Conservation (phyloP, 768 basidiomycete genomes). For the Leccinum arenicola region DNA sequence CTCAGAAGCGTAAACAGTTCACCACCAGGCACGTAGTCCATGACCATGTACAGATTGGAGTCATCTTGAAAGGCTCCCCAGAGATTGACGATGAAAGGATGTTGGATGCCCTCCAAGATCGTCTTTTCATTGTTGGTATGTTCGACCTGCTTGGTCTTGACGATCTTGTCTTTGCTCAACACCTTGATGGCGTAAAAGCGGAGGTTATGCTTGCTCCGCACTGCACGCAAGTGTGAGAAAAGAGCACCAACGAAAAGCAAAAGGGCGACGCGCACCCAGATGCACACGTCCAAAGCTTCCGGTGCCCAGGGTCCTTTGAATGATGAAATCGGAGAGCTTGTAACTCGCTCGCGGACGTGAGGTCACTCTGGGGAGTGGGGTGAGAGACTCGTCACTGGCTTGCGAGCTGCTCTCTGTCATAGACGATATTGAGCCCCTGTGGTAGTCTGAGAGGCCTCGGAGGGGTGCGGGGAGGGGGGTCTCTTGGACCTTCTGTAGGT, state of each 20-base stretch:
- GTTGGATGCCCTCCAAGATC: constrained; percentile 82
- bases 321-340: constrained; percentile 71
- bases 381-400: constrained; percentile 35
- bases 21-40: constrained; percentile 95
- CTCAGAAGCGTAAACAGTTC: constrained; percentile 93
- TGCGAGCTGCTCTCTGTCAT: constrained; percentile 47
- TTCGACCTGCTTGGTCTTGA: constrained; percentile 90
- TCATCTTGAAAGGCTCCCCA: constrained; percentile 96
- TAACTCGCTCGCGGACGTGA: constrained; percentile 64
- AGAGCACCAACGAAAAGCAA: neutral
- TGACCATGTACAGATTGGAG: constrained; percentile 95
- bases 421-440: constrained; percentile 68
- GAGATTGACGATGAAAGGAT: constrained; percentile 93
- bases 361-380: constrained; percentile 33
- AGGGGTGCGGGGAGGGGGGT: constrained; percentile 11
- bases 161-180: constrained; percentile 88
- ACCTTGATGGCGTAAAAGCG: constrained; percentile 97
- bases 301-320: constrained; percentile 84
- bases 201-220: constrained; percentile 90
- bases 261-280: constrained; percentile 48
- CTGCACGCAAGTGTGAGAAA: constrained; percentile 36
- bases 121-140: constrained; percentile 95
- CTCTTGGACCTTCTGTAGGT: constrained; percentile 10
- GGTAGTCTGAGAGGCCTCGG: constrained; percentile 43
- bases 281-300: constrained; percentile 98